These are phyloP conservation scores for Alternaria sp. DNA, from an alignment of 2,329 filamentous ascomycete genomes.

Conservation along the genomic window DNA sequence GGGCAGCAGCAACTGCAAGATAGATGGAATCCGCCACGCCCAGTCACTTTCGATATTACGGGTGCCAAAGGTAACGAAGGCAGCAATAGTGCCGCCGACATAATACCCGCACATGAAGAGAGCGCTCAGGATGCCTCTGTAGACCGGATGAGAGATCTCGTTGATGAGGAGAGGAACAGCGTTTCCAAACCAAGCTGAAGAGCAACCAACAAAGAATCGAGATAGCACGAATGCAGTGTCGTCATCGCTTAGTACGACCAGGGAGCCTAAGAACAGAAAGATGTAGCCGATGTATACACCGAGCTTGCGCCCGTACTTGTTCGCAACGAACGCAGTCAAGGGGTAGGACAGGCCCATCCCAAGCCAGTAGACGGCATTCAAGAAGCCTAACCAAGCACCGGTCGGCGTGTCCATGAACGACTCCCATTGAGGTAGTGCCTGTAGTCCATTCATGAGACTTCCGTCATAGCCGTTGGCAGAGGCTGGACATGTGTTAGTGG, in stretches of 20 bases:
- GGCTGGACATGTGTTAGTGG: background rate
- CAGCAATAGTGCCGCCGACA: background rate
- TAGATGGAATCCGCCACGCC: background rate
- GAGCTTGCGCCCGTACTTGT: background rate
- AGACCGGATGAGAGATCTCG: background rate
- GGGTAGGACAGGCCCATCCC: background rate
- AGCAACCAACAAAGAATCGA: background rate
- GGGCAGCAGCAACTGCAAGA: background rate
- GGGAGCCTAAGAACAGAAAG: no score
- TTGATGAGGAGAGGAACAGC: background rate
- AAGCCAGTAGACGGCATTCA: background rate
- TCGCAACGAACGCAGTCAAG: background rate
- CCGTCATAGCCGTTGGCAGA: background rate
- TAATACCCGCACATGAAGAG: background rate
- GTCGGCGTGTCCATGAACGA: background rate
- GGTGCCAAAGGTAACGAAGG: background rate
- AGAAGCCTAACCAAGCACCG: background rate
- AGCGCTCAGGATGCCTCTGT: background rate
- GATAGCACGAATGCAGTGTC: background rate
- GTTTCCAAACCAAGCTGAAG: background rate
- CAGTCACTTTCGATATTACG: background rate
- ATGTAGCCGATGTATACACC: background rate
- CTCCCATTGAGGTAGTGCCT: background rate
- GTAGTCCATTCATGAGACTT: background rate
- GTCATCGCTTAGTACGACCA: no score